These are phyloP conservation scores for Aspergillus uvarum DNA, from an alignment of 2,329 filamentous ascomycete species.

Conservation along the genomic window DNA sequence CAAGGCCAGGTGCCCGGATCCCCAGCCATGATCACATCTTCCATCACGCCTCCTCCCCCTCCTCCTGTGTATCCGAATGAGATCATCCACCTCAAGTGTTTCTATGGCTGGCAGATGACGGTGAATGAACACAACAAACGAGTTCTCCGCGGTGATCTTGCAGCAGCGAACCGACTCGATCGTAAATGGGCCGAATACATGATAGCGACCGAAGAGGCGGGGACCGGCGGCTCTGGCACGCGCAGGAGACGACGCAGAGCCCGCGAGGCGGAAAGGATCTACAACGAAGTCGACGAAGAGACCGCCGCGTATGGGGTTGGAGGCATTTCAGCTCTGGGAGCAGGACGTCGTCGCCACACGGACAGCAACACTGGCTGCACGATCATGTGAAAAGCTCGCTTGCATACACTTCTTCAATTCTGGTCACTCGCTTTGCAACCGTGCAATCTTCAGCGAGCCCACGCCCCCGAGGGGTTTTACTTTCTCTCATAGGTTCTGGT, in stretches of 20 bases:
- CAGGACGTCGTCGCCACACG: conserved; percentile 58
- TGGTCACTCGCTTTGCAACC: not conserved
- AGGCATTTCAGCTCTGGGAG: conserved; percentile 38
- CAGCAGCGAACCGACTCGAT: conserved; percentile 74
- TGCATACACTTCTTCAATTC: not conserved
- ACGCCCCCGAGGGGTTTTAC: not conserved
- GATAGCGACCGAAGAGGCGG: conserved; percentile 85
- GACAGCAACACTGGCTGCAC: conserved; percentile 60
- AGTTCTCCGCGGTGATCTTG: conserved; percentile 73
- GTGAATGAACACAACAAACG: conserved; percentile 91
- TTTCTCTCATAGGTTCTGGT: conserved; percentile 14
- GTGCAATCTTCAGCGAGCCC: not conserved
- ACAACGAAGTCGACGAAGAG: conserved; percentile 77
- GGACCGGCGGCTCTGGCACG: conserved; percentile 58
- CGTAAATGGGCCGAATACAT: conserved; percentile 92
- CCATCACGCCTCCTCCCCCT: conserved; percentile 27
- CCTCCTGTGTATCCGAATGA: conserved; percentile 63
- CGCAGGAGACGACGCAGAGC: conserved; percentile 73
- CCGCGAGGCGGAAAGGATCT: conserved; percentile 75
- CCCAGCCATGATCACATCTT: conserved; percentile 22
- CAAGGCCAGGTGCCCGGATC: conserved; percentile 16
- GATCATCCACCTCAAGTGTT: conserved; percentile 85
- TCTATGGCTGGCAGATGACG: conserved; percentile 92
- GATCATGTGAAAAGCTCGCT: conserved; percentile 58
- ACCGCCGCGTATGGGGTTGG: conserved; percentile 43